These are phyloP conservation scores for Cryptosporidium sp. DNA, from an alignment of 169 alveolate genomes.

Conservation along the genomic window DNA sequence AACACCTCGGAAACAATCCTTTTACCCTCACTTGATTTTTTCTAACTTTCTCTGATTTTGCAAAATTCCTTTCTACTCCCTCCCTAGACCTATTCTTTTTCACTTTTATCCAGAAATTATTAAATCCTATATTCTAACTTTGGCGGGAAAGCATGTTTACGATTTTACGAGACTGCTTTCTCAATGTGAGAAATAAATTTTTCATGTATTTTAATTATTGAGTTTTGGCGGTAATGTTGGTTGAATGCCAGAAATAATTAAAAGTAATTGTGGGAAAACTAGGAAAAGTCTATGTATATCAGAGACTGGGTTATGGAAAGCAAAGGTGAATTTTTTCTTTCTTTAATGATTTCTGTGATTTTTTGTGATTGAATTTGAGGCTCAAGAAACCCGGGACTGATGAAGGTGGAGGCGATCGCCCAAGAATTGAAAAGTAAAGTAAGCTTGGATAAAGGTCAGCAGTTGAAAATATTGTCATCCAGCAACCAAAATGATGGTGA, in stretches of 20 bases:
- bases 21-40: not conserved
- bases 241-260: not conserved
- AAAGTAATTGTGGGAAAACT: not conserved
- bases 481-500: not conserved
- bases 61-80: not conserved
- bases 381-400: not conserved
- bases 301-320: not conserved
- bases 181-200: not conserved
- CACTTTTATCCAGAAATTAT: not conserved
- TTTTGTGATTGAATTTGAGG: not conserved
- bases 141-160: conserved; percentile 27
- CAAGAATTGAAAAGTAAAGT: not conserved
- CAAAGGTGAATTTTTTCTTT: not conserved
- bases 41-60: not conserved
- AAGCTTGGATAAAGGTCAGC: not conserved
- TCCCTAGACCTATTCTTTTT: not conserved
- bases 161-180: conserved; percentile 22
- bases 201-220: not conserved
- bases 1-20: not conserved
- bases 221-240: not conserved
- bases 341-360: not conserved
- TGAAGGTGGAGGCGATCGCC: not conserved
- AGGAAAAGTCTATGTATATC: not conserved
- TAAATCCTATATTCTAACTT: not conserved
- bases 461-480: not conserved